These are phyloP conservation scores for Backusella australiensis DNA, from an alignment of 192 early-diverging fungal genomes.

Conservation along the genomic window DNA sequence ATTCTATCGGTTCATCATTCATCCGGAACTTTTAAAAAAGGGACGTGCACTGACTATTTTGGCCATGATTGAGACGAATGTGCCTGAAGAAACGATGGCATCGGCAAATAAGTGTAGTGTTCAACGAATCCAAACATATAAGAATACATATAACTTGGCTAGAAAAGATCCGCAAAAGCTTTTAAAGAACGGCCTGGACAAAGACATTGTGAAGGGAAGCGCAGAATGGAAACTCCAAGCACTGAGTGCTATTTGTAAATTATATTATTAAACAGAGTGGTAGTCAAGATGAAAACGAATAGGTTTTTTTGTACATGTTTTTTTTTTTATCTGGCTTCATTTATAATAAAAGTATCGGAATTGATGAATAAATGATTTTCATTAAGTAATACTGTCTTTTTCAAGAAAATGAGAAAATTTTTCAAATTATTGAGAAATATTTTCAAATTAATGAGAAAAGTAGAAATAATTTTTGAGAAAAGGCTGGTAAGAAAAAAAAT, in stretches of 20 bases:
- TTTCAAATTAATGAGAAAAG: too few species aligned
- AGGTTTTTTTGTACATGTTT: too few species aligned
- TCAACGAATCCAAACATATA: conserved; percentile 1
- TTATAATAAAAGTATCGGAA: background rate
- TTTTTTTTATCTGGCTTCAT: too few species aligned
- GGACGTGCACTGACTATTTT: conserved; percentile 30
- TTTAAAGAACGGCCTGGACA: conserved; percentile 1
- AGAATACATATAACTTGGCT: conserved; percentile 11
- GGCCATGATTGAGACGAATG: background rate
- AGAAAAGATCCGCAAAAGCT: background rate
- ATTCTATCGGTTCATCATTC: conserved; percentile 23
- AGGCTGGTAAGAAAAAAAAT: too few species aligned
- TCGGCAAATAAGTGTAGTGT: background rate
- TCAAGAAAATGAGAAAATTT: too few species aligned
- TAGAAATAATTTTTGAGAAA: too few species aligned
- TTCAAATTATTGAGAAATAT: too few species aligned
- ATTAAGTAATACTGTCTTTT: too few species aligned
- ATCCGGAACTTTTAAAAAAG: conserved; percentile 25
- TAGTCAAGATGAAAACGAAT: background rate
- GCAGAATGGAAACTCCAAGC: conserved; percentile 12
- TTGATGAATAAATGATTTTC: too few species aligned
- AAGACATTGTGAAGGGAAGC: conserved; percentile 14
- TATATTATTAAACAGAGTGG: background rate
- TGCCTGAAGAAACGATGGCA: conserved; percentile 1
- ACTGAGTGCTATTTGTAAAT: conserved; percentile 17